Base-by-base conservation (phyloP, 495 filamentous ascomycete species). In the Neurospora discreta region DNA sequence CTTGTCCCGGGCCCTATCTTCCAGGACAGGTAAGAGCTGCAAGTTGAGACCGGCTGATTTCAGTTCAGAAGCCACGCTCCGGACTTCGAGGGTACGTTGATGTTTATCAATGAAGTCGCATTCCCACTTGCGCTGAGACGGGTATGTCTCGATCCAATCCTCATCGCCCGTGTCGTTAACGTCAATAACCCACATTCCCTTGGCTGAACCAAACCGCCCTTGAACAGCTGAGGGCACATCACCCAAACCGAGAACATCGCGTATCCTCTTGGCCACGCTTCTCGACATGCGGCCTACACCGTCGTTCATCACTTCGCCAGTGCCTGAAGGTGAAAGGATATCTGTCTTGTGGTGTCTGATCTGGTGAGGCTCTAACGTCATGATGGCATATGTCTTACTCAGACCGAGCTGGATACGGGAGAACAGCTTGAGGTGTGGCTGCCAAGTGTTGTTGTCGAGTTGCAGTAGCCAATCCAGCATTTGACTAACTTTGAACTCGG, bases 101-200 rank as follows among this genome's bases (percentile, higher is more conserved):
- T 82, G 78, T 2, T 77, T 75, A 44, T 92, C 85, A 0, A 78
- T 72, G 0, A 79, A 81, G 73, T 91, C 88, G 16, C 87, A 88
- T 4, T 86, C 78, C 77, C 95, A 94, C 73, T 98, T 98, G 8
- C 89, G 76, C 73, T 98, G 95, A 0, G 91, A 95, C 6, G 89
- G 85, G 3, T 87, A 90, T 8, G 96, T 89, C 71, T 93, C 88
- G 70, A 98, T 93, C 90, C 91, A 97, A 10, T 85, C 81, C 0
- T 83, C 77, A 40, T 79, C 76, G 9, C 70, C 74, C 4, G 78
- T 77, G 72, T 86, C 82, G 8, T 71, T 82, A 10, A 83, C 83
- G 74, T 90, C 89, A 18, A 95, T 84, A 80, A 94, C 88, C 94
- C 95, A 98, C 46, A 98, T 81, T 3, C 95, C 95, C 80, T 98